Evolutionary conservation across 257 asterid species (phyloP).

Genomic region (Solanum arcanum): DNA sequence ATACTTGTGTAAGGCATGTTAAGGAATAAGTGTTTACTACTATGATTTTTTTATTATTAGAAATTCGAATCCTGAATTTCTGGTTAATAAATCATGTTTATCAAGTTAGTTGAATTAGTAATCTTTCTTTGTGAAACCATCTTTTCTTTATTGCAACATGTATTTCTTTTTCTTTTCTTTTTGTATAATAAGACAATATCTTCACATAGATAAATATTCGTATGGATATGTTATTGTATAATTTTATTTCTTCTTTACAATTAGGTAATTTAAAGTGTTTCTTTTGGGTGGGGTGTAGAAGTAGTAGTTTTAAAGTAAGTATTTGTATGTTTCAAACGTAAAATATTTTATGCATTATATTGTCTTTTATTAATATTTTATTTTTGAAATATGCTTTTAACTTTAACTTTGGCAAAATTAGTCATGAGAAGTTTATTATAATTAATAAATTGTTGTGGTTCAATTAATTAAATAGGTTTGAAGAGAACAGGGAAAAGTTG

Average conservation of each 20-base stretch:
- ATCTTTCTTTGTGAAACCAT: not conserved
- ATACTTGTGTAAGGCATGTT: not conserved
- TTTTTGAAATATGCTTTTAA: not conserved
- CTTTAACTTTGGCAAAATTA: not conserved
- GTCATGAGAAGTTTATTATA: not conserved
- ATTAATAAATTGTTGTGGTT: not conserved
- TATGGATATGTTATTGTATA: not conserved
- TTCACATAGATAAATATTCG: not conserved
- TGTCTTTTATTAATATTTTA: not conserved
- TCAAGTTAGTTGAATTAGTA: not conserved
- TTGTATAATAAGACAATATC: not conserved
- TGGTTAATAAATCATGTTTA: not conserved
- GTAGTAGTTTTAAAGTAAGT: not conserved
- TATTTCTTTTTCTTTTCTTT: not conserved
- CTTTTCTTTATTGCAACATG: not conserved
- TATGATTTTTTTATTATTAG: not conserved
- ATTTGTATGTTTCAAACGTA: not conserved
- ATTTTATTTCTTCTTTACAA: not conserved
- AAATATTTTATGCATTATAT: not conserved
- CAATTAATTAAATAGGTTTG: conserved; percentile 26
- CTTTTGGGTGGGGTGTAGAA: not conserved
- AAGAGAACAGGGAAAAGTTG: conserved; percentile 88
- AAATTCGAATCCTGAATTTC: not conserved
- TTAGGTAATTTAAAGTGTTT: not conserved
- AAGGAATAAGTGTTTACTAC: not conserved